Evolutionary conservation across 805 yeast genomes (phyloP).

Genomic region (Wickerhamomyces pijperi): DNA sequence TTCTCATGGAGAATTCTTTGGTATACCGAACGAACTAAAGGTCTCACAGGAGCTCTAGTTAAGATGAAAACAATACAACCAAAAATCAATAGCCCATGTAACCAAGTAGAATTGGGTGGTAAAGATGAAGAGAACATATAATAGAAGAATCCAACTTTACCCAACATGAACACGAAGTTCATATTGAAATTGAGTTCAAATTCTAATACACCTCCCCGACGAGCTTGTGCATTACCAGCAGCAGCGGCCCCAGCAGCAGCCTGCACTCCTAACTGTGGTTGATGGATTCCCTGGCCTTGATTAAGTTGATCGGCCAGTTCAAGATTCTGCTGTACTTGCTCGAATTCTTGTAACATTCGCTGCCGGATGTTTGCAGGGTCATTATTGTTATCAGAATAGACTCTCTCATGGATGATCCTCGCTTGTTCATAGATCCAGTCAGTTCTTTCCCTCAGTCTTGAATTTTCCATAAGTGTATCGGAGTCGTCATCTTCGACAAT

Average conservation of each 20-base stretch:
- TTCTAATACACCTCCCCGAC: neutral
- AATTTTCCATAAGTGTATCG: neutral
- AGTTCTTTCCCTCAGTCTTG: neutral
- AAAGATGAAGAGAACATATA: neutral
- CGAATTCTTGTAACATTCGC: neutral
- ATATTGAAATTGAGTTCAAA: neutral
- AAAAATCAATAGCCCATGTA: neutral
- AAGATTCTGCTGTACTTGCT: neutral
- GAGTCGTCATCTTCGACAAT: neutral
- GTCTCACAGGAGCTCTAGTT: neutral
- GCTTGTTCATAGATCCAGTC: neutral
- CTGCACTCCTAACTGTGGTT: too few species aligned
- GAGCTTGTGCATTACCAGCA: neutral
- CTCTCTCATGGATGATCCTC: neutral
- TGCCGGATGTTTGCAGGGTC: neutral
- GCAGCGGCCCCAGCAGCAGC: neutral
- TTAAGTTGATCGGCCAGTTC: neutral
- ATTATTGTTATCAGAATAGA: neutral
- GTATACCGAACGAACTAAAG: neutral
- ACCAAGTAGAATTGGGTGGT: neutral
- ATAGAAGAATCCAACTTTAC: neutral
- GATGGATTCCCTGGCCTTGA: neutral
- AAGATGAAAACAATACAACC: neutral
- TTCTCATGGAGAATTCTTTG: neutral
- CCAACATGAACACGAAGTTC: neutral